Conservation (phyloP, 371 early-diverging fungal genomes). For the Mortierella sp. region DNA sequence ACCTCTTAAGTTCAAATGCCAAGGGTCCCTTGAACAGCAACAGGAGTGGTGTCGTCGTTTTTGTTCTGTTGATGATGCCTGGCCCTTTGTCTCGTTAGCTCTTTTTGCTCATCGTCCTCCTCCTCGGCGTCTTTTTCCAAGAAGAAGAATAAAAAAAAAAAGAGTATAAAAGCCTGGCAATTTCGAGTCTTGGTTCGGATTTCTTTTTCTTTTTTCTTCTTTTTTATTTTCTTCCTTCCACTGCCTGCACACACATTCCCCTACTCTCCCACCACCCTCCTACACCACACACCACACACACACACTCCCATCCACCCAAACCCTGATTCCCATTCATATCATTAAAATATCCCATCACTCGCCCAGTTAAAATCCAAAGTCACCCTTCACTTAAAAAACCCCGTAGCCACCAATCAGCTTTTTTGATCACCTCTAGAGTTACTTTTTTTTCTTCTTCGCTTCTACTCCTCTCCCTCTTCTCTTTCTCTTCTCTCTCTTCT, state of each 20-base stretch:
- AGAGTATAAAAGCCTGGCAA: not conserved
- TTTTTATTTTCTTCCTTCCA: not conserved
- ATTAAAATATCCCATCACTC: not conserved
- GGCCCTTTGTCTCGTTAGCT: not conserved
- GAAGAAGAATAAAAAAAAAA: not conserved
- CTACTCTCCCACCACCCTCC: not conserved
- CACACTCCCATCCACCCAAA: not conserved
- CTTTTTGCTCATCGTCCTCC: not conserved
- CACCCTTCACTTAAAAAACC: not conserved
- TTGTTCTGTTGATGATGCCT: not conserved
- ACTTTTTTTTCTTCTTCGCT: not conserved
- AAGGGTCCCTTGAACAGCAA: not conserved
- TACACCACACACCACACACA: constrained; percentile 2
- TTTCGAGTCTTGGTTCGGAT: not conserved
- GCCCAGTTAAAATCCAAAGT: not conserved
- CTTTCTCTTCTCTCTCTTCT: not conserved
- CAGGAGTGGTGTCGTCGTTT: constrained; percentile 4
- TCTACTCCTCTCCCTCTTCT: not conserved
- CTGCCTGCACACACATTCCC: not conserved
- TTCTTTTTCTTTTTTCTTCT: not conserved
- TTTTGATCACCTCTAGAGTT: not conserved
- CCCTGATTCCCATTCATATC: not conserved
- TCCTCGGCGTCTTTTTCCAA: not conserved
- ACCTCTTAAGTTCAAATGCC: constrained; percentile 9
- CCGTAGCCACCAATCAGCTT: not conserved